These are phyloP conservation scores for Echites panduratus DNA, from an alignment of 257 asterid genomes.

Conservation along the genomic window DNA sequence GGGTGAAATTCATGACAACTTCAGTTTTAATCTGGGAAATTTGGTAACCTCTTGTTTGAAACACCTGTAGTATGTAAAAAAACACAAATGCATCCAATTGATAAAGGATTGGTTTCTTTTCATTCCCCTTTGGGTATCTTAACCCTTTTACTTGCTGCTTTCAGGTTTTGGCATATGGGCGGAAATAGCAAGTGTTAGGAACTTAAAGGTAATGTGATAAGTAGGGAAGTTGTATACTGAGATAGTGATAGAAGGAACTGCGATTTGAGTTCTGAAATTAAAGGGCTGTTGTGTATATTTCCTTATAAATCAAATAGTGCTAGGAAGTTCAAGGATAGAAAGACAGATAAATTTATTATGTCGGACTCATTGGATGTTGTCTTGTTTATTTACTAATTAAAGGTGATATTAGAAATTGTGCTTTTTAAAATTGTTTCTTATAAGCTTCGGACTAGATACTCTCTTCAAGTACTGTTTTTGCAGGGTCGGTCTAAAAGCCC, in stretches of 20 bases:
- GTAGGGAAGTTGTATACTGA: constrained; percentile 17
- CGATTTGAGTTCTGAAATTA: neutral
- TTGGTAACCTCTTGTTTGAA: constrained; percentile 40
- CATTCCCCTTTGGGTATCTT: constrained; percentile 10
- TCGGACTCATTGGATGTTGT: neutral
- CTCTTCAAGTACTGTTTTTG: neutral
- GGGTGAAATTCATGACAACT: constrained; percentile 58
- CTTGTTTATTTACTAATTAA: neutral
- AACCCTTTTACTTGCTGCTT: constrained; percentile 16
- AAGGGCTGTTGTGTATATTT: neutral
- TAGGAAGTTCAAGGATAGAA: constrained; percentile 1
- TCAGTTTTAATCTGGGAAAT: constrained; percentile 50
- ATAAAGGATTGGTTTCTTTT: neutral
- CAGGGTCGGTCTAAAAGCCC: no score
- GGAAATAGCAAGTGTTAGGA: constrained; percentile 30
- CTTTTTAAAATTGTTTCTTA: neutral
- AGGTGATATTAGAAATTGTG: neutral
- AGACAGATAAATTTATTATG: neutral
- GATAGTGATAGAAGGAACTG: constrained; percentile 19
- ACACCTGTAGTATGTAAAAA: neutral
- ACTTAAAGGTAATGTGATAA: constrained; percentile 5
- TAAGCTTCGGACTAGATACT: neutral
- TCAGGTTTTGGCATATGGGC: constrained; percentile 70
- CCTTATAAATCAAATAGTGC: neutral
- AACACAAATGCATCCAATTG: neutral